Base-by-base conservation (phyloP, 2,329 filamentous ascomycete species). In the Cordyceps militaris region DNA sequence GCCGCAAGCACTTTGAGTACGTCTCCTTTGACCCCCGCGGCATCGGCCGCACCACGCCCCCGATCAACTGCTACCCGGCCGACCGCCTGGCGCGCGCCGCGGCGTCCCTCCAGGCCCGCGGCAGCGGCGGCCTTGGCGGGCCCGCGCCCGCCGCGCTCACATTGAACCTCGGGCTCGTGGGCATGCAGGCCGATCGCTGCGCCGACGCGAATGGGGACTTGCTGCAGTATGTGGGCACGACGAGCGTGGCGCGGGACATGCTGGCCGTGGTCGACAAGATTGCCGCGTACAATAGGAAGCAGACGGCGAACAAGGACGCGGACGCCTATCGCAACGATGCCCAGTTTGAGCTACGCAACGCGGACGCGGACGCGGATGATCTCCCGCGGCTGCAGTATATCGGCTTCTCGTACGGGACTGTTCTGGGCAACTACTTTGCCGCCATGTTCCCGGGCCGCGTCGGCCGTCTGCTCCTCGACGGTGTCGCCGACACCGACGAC, bases 351-450 rank as follows among this genome's bases (percentile, higher is more conserved):
- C 50, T 64, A 54, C 61, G 61, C 44, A 50, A 28, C 16, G 24
- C 13, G 61, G 63, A 4, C 1, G 14, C 7, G 2, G 23, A n/a
- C 13, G 47, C 56, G 32, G 59, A 52, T 10, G 57, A 62, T 1
- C 52, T 61, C 3, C 58, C 65, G 3, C 61, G 66, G 13, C 61
- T 80, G 30, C 74, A 76, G 62, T 82, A 79, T 61, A 74, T 76
- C 68, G 78, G 79, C 0, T 74, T 80, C 54, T 79, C 76, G 6
- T 82, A 82, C 19, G 70, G 71, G 16, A 71, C 69, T 2, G 19
- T 70, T 0, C 63, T 73, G 0, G 71, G 71, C 1, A 71, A 71
- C 43, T 68, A 68, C 30, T 70, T 73, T 60, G 68, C 70, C 2
- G 67, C 70, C 30, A 65, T 73, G 66, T 73, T 69, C 34, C 69